Evolutionary conservation across 805 yeast species (phyloP).

Genomic region (Spathaspora boniae): DNA sequence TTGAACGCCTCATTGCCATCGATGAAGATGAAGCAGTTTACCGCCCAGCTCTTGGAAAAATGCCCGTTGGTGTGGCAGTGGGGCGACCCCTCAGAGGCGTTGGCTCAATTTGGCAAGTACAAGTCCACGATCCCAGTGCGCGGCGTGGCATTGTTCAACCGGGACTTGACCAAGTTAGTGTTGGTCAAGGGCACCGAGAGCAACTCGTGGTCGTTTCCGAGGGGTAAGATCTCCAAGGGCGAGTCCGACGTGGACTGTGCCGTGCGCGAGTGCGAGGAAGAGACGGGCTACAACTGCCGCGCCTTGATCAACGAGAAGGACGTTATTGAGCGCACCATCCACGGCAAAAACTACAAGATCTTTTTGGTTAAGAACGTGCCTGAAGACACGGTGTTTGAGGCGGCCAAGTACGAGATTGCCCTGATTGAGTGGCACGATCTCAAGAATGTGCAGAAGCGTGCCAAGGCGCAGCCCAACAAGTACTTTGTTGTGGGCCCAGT

Average conservation of each 20-base stretch:
- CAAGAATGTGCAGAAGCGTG: conserved; percentile 38
- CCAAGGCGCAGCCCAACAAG: conserved; percentile 33
- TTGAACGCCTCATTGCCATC: conserved; percentile 73
- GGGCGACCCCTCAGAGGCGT: conserved; percentile 77
- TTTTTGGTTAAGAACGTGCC: conserved; percentile 77
- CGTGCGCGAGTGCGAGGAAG: conserved; percentile 86
- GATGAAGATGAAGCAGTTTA: conserved; percentile 73
- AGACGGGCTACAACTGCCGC: conserved; percentile 84
- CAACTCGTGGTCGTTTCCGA: conserved; percentile 86
- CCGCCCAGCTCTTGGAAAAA: conserved; percentile 59
- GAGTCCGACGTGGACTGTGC: conserved; percentile 90
- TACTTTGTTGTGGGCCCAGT: conserved; percentile 48
- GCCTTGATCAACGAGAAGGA: conserved; percentile 65
- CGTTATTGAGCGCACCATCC: conserved; percentile 74
- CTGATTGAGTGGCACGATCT: conserved; percentile 77
- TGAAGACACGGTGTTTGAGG: conserved; percentile 68
- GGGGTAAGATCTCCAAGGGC: conserved; percentile 93
- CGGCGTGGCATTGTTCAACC: conserved; percentile 86
- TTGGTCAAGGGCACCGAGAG: conserved; percentile 84
- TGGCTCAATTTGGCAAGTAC: conserved; percentile 76
- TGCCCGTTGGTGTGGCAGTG: conserved; percentile 83
- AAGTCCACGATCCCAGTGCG: conserved; percentile 92
- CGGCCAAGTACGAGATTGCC: conserved; percentile 88
- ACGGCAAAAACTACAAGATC: conserved; percentile 82
- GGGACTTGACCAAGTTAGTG: conserved; percentile 62